Percentiles rank a stretch among this genome's conserved stretches.
Evolutionary conservation across 139 green algal species (phyloP).

Genomic region (Tetraselmis chui): DNA sequence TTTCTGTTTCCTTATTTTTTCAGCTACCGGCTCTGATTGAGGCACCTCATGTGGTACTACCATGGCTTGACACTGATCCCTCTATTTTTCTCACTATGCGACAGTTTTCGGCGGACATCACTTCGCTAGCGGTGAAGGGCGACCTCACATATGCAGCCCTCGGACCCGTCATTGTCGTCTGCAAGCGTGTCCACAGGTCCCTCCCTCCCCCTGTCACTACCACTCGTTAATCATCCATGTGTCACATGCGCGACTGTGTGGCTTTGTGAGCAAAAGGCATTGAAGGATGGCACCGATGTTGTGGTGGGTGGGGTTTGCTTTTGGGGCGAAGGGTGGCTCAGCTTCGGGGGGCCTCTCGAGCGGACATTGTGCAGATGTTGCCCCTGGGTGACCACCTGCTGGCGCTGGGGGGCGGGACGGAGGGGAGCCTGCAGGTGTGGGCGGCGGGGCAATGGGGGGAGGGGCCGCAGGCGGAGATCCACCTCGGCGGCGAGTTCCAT

Average conservation of each 20-base stretch:
- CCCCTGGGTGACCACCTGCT: slow-evolving; percentile 74
- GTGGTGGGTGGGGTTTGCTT: no score
- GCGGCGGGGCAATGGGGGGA: not conserved
- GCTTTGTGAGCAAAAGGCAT: no score
- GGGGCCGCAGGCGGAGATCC: slow-evolving; percentile 7
- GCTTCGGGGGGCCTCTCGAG: not conserved
- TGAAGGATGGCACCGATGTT: no score
- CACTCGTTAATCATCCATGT: no score
- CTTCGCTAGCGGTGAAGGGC: slow-evolving; percentile 55
- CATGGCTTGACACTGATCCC: not conserved
- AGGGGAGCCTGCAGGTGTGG: slow-evolving; percentile 67
- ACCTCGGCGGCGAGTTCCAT: slow-evolving; percentile 39
- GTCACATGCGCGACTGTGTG: no score
- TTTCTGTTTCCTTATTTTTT: no score
- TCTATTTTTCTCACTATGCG: no score
- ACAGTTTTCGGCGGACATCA: slow-evolving; percentile 41
- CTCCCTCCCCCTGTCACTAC: no score
- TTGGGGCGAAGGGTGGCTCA: not conserved
- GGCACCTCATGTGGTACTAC: not conserved
- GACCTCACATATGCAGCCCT: slow-evolving; percentile 85
- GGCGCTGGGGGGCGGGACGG: slow-evolving; percentile 46
- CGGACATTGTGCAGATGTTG: slow-evolving; percentile 61
- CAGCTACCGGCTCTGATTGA: slow-evolving; percentile 3
- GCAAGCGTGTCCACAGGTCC: slow-evolving; percentile 47
- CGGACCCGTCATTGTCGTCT: slow-evolving; percentile 60